These are phyloP conservation scores for Conringia planisiliqua DNA, from an alignment of 345 rosid genomes.

Conservation along the genomic window DNA sequence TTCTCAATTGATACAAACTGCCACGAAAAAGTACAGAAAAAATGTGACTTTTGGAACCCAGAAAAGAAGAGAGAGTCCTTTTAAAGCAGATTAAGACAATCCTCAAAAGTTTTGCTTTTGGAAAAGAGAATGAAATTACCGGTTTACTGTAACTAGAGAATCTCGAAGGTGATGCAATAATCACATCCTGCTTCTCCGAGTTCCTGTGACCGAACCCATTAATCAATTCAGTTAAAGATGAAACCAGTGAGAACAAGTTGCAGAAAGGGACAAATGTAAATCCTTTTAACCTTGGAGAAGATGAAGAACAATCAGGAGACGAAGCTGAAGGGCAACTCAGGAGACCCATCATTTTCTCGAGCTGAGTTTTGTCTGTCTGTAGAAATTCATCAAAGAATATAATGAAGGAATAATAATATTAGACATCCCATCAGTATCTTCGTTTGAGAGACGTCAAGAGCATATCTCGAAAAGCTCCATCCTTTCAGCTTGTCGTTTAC, in stretches of 20 bases:
- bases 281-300: constrained; percentile 24
- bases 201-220: constrained; percentile 6
- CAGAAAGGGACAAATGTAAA: constrained; percentile 10
- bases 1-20: constrained; percentile 32
- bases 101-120: constrained; percentile 13
- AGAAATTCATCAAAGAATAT: constrained; percentile 14
- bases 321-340: constrained; percentile 19
- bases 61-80: neutral
- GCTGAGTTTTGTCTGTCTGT: constrained; percentile 1
- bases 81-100: constrained; percentile 1
- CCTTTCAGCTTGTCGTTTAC: constrained; percentile 20
- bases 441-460: constrained; percentile 25
- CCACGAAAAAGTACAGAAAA: neutral
- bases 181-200: constrained; percentile 31
- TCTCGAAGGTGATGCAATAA: constrained; percentile 27
- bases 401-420: neutral
- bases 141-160: constrained; percentile 27
- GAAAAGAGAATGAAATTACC: constrained; percentile 13
- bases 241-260: neutral
- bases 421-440: constrained; percentile 16
- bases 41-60: constrained; percentile 9
- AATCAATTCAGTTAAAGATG: neutral
- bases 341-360: constrained; percentile 35
- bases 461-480: constrained; percentile 34
- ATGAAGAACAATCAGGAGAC: constrained; percentile 21